Conservation (phyloP, 2,329 filamentous ascomycete species). For the Hymenoscyphus fructigenus region DNA sequence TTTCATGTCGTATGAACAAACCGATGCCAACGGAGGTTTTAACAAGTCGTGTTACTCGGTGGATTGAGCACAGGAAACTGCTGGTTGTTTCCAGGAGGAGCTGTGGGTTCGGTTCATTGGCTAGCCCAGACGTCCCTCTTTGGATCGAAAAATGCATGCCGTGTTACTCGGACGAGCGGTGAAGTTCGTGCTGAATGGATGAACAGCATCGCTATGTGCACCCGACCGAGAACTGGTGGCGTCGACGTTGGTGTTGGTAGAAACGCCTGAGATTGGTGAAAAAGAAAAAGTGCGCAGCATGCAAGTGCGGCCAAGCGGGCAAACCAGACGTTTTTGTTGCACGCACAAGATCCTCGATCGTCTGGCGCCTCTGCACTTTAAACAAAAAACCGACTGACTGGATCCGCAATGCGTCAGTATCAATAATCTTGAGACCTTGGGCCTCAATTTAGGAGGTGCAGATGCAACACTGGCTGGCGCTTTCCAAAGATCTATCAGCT, state of each 20-base stretch:
- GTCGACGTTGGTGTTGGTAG: background rate
- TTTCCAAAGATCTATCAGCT: background rate
- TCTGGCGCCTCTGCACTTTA: background rate
- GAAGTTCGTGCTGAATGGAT: conserved; percentile 3
- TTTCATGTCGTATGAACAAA: background rate
- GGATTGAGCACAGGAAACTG: background rate
- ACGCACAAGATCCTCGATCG: conserved; percentile 1
- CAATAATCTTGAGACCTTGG: background rate
- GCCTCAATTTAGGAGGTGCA: background rate
- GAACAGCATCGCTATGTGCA: background rate
- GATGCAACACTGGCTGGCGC: background rate
- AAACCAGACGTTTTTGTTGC: background rate
- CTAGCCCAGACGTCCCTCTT: background rate
- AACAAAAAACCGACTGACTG: background rate
- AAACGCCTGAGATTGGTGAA: background rate
- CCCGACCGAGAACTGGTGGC: conserved; percentile 3
- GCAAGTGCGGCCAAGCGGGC: background rate
- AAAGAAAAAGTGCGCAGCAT: background rate
- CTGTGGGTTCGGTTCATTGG: background rate
- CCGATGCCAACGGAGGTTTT: background rate
- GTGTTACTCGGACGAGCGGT: conserved; percentile 4
- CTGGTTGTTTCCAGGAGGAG: background rate
- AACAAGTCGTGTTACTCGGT: background rate
- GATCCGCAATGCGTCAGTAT: background rate
- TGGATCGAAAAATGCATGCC: background rate